Evolutionary conservation across 2,329 filamentous ascomycete species (phyloP), one percentile per base, ranked within the genome.

Genomic region (Aspergillus novoparasiticus): DNA sequence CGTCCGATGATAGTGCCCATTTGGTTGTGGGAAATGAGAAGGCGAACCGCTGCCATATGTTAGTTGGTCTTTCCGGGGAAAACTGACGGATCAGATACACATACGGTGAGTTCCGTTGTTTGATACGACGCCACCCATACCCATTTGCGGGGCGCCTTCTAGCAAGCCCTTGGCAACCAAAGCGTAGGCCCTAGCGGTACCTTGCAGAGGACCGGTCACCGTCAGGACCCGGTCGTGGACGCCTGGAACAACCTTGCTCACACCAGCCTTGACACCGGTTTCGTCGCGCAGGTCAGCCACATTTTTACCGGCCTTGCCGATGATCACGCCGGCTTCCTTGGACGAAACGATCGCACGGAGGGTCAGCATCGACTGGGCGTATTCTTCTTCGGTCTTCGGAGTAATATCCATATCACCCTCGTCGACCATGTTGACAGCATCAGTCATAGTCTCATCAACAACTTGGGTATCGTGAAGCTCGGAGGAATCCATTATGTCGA

Each of bases 1-100:
- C 93, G 89, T 73, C 95, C 95, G 76, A 99, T 99, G 82, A 99
- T 97, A 73, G 95, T 99, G 66, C 95, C 95, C 95, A 99, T 99
- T 82, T 99, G 95, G 80, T 98, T 98, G 84, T 99, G 94, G 39
- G 95, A 99, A 80, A 99, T 98, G 77, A 99, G 90, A 36, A 99
- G 89, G 76, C 97, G 97, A 79, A 99, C 92, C 65, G 95, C 95
- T 99, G 70, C 65, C 26, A 59, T 56, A 46, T 16, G 56, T 71
- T 69, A 71, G 73, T 59, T 14, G 19, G 28, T 32, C 11, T 34
- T 30, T 34, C 28, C 59, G 58, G 30, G 36, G 32, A 41, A 45
- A 57, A 26, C 16, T n/a, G 21, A 30, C 14, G 14, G 50, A 14
- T 51, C n/a, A 48, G 50, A 53, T 43, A n/a, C 19, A 86, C 92